phyloP scores from a whole-genome alignment of 257 asterid species.

The Lycium ferocissimum region DNA sequence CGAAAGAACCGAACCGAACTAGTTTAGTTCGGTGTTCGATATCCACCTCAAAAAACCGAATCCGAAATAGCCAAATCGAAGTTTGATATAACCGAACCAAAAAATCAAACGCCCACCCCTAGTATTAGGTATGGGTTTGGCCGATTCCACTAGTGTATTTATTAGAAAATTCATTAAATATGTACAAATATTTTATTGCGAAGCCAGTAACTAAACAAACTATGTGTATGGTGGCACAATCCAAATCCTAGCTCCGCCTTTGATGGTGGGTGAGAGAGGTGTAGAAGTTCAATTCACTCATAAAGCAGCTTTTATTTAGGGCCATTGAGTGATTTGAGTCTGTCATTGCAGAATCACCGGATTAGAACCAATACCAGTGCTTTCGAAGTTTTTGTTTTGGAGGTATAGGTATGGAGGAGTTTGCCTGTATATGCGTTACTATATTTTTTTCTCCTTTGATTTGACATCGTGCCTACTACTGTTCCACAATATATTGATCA shows the following conservation, averaged over 20 bases:
- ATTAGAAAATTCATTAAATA: background rate
- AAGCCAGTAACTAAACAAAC: background rate
- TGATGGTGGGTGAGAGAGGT: background rate
- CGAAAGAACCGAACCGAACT: too few species aligned
- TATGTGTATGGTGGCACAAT: too few species aligned
- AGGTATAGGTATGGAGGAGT: background rate
- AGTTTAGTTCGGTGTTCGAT: too few species aligned
- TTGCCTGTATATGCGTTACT: background rate
- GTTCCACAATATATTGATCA: background rate
- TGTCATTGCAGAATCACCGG: too few species aligned
- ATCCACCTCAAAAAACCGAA: too few species aligned
- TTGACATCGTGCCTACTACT: constrained; percentile 15
- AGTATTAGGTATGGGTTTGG: background rate
- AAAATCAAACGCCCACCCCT: too few species aligned
- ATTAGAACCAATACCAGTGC: background rate
- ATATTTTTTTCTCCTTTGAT: background rate
- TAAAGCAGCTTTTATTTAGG: background rate
- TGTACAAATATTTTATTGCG: background rate
- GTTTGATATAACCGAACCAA: too few species aligned
- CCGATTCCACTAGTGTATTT: background rate
- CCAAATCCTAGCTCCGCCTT: background rate
- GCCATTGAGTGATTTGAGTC: background rate
- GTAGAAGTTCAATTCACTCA: background rate
- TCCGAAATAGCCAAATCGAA: too few species aligned
- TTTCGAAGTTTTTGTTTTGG: background rate